phyloP scores from a whole-genome alignment of 257 asterid species.

The Petunia axillaris region DNA sequence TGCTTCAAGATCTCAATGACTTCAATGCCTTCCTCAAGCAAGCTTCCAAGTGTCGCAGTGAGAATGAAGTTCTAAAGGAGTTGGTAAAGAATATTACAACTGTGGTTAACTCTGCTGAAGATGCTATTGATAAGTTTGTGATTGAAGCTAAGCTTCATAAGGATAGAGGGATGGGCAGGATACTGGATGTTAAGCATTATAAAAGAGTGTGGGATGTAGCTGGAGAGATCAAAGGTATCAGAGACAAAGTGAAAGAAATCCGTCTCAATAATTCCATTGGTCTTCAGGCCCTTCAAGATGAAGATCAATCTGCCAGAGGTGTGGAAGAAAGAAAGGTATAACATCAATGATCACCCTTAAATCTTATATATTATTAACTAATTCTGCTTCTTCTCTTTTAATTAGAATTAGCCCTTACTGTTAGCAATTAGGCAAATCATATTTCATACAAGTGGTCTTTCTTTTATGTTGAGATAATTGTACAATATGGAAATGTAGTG shows the following conservation, averaged over 20 bases:
- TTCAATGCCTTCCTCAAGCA: conserved; percentile 21
- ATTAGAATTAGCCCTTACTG: too few species aligned
- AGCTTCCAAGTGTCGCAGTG: background rate
- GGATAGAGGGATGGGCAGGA: background rate
- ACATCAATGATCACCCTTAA: too few species aligned
- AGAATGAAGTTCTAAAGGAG: background rate
- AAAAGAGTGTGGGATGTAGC: background rate
- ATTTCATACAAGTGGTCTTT: too few species aligned
- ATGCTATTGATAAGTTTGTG: conserved; percentile 31
- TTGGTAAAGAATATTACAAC: conserved; percentile 22
- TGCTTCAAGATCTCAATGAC: background rate
- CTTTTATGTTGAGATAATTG: too few species aligned
- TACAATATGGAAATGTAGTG: too few species aligned
- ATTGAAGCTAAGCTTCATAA: conserved; percentile 8
- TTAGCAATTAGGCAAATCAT: too few species aligned
- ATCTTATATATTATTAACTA: background rate
- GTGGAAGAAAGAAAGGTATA: conserved; percentile 11
- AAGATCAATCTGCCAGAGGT: background rate
- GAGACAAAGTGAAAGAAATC: background rate
- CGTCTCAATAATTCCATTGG: background rate
- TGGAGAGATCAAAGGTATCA: background rate
- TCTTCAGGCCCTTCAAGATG: conserved; percentile 19
- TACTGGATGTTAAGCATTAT: background rate
- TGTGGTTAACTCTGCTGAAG: conserved; percentile 35
- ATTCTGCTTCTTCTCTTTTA: too few species aligned